Evolutionary conservation across 2,329 filamentous ascomycete species (phyloP).

Genomic region (Xylariaceae sp.): DNA sequence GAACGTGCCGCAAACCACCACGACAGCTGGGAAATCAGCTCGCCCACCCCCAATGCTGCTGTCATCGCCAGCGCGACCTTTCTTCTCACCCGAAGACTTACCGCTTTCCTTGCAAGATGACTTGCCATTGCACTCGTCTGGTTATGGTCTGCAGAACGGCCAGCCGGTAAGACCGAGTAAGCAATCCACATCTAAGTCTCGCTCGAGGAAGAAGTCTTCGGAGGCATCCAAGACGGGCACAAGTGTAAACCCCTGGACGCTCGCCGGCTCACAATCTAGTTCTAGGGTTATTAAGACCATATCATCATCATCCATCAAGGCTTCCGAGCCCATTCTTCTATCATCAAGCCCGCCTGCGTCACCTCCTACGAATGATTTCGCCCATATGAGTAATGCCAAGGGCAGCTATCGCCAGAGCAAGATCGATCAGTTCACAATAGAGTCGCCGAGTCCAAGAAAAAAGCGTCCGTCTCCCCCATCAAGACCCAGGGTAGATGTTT

Average conservation of each 20-base stretch:
- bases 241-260: constrained; percentile 35
- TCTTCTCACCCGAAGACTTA: constrained; percentile 2
- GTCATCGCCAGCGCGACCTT: constrained; percentile 1
- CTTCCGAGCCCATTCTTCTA: constrained; percentile 39
- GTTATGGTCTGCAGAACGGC: constrained; percentile 14
- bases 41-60: neutral
- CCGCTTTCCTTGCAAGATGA: constrained; percentile 16
- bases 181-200: constrained; percentile 25
- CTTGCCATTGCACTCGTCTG: constrained; percentile 6
- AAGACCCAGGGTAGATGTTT: neutral
- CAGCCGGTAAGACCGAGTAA: constrained; percentile 28
- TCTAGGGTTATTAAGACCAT: constrained; percentile 32
- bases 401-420: neutral
- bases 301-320: constrained; percentile 20
- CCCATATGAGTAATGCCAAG: constrained; percentile 16
- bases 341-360: constrained; percentile 40
- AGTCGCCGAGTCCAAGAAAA: constrained; percentile 14
- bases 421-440: constrained; percentile 2
- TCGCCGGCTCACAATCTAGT: constrained; percentile 40
- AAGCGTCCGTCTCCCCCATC: constrained; percentile 19
- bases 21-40: neutral
- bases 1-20: constrained; percentile 11
- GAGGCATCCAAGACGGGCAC: constrained; percentile 23
- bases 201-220: constrained; percentile 21
- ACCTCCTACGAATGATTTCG: constrained; percentile 26